Evolutionary conservation across 495 filamentous ascomycete genomes (phyloP).

Genomic region (Talaromyces ruber): DNA sequence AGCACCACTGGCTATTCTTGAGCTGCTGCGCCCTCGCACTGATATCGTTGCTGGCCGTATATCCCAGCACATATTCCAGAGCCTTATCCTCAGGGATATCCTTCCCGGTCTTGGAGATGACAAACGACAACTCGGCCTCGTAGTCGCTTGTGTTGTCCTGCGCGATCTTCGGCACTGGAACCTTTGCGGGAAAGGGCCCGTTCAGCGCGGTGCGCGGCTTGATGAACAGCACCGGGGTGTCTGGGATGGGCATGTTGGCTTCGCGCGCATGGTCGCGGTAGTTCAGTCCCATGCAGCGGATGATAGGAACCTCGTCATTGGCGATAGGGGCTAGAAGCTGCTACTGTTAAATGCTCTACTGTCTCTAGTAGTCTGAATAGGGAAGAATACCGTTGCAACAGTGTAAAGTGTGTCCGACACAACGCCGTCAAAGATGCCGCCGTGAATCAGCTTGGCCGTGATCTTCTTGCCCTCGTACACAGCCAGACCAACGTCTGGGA

Average conservation of each 20-base stretch:
- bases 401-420: conserved; percentile 16
- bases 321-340: conserved; percentile 21
- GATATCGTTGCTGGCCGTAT: conserved; percentile 61
- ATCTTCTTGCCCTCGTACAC: conserved; percentile 16
- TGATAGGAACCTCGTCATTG: conserved; percentile 16
- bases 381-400: conserved; percentile 7
- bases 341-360: no score
- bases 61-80: conserved; percentile 58
- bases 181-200: conserved; percentile 44
- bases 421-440: conserved; percentile 20
- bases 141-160: conserved; percentile 51
- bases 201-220: conserved; percentile 58
- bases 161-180: conserved; percentile 26
- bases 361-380: no score
- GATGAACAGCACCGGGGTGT: conserved; percentile 61
- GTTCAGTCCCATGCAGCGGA: conserved; percentile 63
- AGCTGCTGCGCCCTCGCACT: conserved; percentile 62
- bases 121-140: conserved; percentile 59
- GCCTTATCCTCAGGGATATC: conserved; percentile 56
- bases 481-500: conserved; percentile 22
- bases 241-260: conserved; percentile 57
- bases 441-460: conserved; percentile 16
- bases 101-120: conserved; percentile 53
- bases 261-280: conserved; percentile 62
- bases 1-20: conserved; percentile 60